A percentile compares a stretch with the other conserved stretches of the same genome.
Evolutionary conservation across 805 yeast genomes (phyloP).

Genomic region (Ascoidea asiatica): DNA sequence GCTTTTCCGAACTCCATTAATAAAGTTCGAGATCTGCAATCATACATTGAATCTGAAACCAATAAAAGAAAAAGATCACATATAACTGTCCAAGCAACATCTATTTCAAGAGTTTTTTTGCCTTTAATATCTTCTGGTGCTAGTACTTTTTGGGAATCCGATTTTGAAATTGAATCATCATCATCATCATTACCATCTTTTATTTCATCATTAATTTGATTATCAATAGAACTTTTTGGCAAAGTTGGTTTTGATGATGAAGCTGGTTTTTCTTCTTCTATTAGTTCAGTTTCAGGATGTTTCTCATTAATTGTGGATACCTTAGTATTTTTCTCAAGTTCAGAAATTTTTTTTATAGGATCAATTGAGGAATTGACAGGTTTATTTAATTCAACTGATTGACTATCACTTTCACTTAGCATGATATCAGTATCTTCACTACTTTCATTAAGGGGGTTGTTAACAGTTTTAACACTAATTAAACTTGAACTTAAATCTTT

Average conservation of each 20-base stretch:
- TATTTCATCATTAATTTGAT: slow-evolving; percentile 5
- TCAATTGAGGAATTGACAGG: no score
- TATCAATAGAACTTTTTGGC: slow-evolving; percentile 2
- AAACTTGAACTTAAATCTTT: slow-evolving; percentile 57
- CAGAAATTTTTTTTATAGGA: slow-evolving; percentile 8
- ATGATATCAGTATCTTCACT: slow-evolving; percentile 5
- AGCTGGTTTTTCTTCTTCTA: background rate
- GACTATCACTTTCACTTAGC: slow-evolving; percentile 6
- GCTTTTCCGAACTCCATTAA: slow-evolving; percentile 51
- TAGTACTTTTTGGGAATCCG: slow-evolving; percentile 10
- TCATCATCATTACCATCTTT: slow-evolving; percentile 1
- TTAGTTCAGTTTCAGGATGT: slow-evolving; percentile 1
- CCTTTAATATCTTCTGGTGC: slow-evolving; percentile 20
- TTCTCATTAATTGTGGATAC: background rate
- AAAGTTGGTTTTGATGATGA: no score
- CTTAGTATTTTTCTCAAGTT: slow-evolving; percentile 9
- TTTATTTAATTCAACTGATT: slow-evolving; percentile 7
- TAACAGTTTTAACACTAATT: slow-evolving; percentile 32
- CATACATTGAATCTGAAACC: slow-evolving; percentile 76
- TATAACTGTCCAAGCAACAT: slow-evolving; percentile 83
- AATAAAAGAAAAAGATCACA: slow-evolving; percentile 81
- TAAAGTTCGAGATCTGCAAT: slow-evolving; percentile 77
- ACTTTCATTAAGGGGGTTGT: slow-evolving; percentile 30
- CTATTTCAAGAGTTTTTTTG: slow-evolving; percentile 39
- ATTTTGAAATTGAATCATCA: slow-evolving; percentile 2